Percentiles rank a stretch among this genome's conserved stretches.
phyloP scores from a whole-genome alignment of 306 rosid species.

The Cicer arietinum region DNA sequence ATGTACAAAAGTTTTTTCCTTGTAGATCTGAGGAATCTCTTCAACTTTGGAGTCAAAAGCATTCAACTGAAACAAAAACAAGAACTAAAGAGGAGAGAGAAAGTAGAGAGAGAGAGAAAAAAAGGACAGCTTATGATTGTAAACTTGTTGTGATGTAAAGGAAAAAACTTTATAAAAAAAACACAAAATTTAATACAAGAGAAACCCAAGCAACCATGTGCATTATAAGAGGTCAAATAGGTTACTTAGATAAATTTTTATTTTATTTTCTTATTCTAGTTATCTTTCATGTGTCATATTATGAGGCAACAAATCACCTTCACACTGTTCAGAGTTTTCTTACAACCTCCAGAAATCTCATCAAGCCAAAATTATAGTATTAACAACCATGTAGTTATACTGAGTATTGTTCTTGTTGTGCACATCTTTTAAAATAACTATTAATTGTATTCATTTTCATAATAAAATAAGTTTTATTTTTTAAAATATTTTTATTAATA shows the following conservation, averaged over 20 bases:
- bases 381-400: constrained; percentile 17
- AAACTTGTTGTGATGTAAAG: constrained; percentile 47
- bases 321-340: constrained; percentile 33
- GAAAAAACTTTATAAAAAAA: constrained; percentile 33
- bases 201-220: constrained; percentile 95
- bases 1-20: constrained; percentile 47
- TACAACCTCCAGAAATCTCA: constrained; percentile 47
- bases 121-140: constrained; percentile 52
- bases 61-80: constrained; percentile 51
- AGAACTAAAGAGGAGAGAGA: constrained; percentile 42
- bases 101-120: constrained; percentile 51
- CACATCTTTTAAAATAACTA: too few species aligned
- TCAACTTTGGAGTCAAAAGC: constrained; percentile 70
- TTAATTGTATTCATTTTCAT: too few species aligned
- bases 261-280: constrained; percentile 14
- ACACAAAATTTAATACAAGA: constrained; percentile 57
- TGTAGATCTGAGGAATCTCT: constrained; percentile 87
- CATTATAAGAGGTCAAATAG: constrained; percentile 76
- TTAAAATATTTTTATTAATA: too few species aligned
- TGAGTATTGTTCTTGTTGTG: too few species aligned
- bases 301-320: constrained; percentile 48
- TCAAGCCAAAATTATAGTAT: constrained; percentile 24
- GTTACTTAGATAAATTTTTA: constrained; percentile 46
- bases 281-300: constrained; percentile 35
- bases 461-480: too few species aligned